Evolutionary conservation across 371 early-diverging fungal species (phyloP).

Genomic region (Mucor irregularis): DNA sequence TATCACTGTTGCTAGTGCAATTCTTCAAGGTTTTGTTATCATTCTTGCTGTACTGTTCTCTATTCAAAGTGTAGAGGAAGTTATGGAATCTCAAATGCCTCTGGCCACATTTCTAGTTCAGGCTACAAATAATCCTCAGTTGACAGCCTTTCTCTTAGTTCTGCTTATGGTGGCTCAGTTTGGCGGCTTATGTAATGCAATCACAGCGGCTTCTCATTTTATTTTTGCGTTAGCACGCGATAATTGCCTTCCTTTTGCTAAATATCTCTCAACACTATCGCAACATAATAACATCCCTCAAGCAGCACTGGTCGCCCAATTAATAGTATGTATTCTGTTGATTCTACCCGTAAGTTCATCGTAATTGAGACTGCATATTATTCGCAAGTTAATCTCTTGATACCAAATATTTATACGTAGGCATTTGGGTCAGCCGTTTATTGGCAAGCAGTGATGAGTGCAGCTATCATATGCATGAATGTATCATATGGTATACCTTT

Average conservation of each 20-base stretch:
- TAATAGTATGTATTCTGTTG: slow-evolving; percentile 18
- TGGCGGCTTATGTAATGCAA: slow-evolving; percentile 25
- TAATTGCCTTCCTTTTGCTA: slow-evolving; percentile 24
- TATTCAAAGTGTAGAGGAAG: slow-evolving; percentile 39
- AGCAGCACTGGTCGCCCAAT: slow-evolving; percentile 12
- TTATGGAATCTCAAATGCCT: slow-evolving; percentile 17
- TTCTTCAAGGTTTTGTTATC: slow-evolving; percentile 36
- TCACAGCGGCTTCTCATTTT: slow-evolving; percentile 19
- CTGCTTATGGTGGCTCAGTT: slow-evolving; percentile 29
- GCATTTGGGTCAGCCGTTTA: slow-evolving; percentile 26
- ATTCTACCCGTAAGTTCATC: slow-evolving; percentile 25
- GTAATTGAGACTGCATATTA: too few relatives aligned
- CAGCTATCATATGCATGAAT: slow-evolving; percentile 28
- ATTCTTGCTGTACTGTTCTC: slow-evolving; percentile 38
- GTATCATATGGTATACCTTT: slow-evolving; percentile 30
- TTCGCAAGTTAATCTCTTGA: not conserved
- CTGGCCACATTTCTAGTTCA: slow-evolving; percentile 21
- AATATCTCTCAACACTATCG: slow-evolving; percentile 22
- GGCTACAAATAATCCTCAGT: slow-evolving; percentile 9
- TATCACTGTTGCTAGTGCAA: slow-evolving; percentile 32
- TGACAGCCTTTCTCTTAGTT: slow-evolving; percentile 27
- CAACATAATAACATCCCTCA: slow-evolving; percentile 15
- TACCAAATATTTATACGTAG: not conserved
- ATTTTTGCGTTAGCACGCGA: slow-evolving; percentile 31
- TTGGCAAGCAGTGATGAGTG: slow-evolving; percentile 33